phyloP scores from a whole-genome alignment of 805 yeast genomes.

The Jamesozyma hellenica region DNA sequence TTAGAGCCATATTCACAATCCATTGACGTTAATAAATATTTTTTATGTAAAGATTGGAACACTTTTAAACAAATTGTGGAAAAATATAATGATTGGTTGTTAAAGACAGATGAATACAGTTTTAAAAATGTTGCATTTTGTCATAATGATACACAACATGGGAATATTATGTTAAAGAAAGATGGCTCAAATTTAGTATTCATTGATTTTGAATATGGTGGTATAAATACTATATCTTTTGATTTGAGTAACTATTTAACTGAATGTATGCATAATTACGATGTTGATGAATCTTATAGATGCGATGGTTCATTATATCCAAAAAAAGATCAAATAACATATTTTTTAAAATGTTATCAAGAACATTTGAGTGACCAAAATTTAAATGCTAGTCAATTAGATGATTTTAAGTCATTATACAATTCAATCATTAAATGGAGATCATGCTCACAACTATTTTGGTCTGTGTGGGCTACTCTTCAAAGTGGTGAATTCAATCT shows the following conservation, averaged over 20 bases:
- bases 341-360: slow-evolving; percentile 59
- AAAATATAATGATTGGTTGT: slow-evolving; percentile 53
- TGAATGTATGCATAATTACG: slow-evolving; percentile 94
- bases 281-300: slow-evolving; percentile 38
- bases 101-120: slow-evolving; percentile 2
- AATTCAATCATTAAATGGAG: slow-evolving; percentile 68
- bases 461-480: slow-evolving; percentile 88
- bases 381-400: slow-evolving; percentile 27
- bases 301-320: slow-evolving; percentile 50
- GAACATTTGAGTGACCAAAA: slow-evolving; percentile 32
- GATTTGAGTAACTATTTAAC: slow-evolving; percentile 85
- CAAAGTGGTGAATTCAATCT: slow-evolving; percentile 42
- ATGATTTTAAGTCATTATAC: slow-evolving; percentile 33
- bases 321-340: slow-evolving; percentile 48
- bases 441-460: slow-evolving; percentile 59
- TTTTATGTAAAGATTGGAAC: slow-evolving; percentile 32
- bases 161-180: slow-evolving; percentile 58
- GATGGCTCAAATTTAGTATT: slow-evolving; percentile 50
- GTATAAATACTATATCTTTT: slow-evolving; percentile 71
- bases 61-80: slow-evolving; percentile 38
- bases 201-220: slow-evolving; percentile 89
- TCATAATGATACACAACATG: slow-evolving; percentile 92
- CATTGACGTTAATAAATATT: slow-evolving; percentile 27
- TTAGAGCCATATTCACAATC: slow-evolving; percentile 29
- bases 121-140: slow-evolving; percentile 49